Evolutionary conservation across 1,284 basidiomycete genomes (phyloP).

Genomic region (Ustilago nuda): DNA sequence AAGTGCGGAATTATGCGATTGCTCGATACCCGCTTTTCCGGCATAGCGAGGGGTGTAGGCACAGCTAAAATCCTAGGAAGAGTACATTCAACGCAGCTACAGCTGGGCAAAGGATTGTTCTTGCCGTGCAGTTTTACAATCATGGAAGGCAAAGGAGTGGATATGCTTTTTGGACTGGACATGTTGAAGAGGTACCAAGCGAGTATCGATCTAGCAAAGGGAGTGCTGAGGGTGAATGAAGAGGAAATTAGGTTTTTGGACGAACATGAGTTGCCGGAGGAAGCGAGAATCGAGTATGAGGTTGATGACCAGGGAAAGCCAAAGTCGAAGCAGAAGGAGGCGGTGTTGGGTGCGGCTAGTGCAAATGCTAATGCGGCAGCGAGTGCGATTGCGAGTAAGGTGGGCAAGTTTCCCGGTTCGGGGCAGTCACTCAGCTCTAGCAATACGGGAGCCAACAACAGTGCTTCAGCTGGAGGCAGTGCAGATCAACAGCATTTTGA

Average conservation of each 20-base stretch:
- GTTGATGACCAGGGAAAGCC: constrained; percentile 61
- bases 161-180: constrained; percentile 93
- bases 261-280: constrained; percentile 88
- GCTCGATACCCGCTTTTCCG: constrained; percentile 85
- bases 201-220: constrained; percentile 89
- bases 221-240: constrained; percentile 86
- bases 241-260: constrained; percentile 87
- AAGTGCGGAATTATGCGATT: constrained; percentile 94
- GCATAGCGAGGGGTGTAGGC: constrained; percentile 94
- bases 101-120: constrained; percentile 80
- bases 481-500: constrained; percentile 58
- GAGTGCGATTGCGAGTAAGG: not conserved
- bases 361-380: constrained; percentile 48
- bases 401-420: constrained; percentile 74
- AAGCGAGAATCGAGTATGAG: constrained; percentile 58
- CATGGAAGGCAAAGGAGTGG: constrained; percentile 92
- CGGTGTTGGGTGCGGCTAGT: constrained; percentile 16
- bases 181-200: constrained; percentile 99
- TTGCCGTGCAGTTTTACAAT: constrained; percentile 94
- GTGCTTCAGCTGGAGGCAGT: not conserved
- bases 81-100: constrained; percentile 89
- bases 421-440: constrained; percentile 71
- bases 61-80: constrained; percentile 94
- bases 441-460: not conserved
- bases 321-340: constrained; percentile 22